These are phyloP conservation scores for Cenococcum geophilum DNA, from an alignment of 495 filamentous ascomycete genomes.

Conservation along the genomic window DNA sequence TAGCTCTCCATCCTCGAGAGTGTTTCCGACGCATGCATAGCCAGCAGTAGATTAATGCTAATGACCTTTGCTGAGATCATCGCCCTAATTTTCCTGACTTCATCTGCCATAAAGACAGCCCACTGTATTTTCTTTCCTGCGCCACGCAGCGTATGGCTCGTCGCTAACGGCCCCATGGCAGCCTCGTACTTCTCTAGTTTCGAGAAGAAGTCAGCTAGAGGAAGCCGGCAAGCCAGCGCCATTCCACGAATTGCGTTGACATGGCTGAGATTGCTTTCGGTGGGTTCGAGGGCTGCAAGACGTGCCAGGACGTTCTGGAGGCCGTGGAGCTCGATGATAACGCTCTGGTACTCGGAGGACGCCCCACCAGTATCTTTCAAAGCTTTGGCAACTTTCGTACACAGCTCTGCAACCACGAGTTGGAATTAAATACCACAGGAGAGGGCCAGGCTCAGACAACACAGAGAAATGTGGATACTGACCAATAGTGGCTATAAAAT, in stretches of 20 bases:
- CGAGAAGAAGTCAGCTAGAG: slow-evolving; percentile 28
- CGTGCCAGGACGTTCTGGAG: slow-evolving; percentile 30
- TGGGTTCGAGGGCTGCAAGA: slow-evolving; percentile 29
- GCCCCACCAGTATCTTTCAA: slow-evolving; percentile 33
- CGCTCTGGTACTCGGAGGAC: slow-evolving; percentile 32
- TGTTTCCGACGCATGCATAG: slow-evolving; percentile 27
- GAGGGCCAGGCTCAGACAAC: too few relatives aligned
- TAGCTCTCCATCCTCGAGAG: slow-evolving; percentile 12
- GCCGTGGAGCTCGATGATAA: slow-evolving; percentile 31
- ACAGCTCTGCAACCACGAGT: slow-evolving; percentile 14
- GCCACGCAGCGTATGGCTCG: slow-evolving; percentile 9
- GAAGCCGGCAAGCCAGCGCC: slow-evolving; percentile 31
- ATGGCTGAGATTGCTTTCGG: slow-evolving; percentile 29
- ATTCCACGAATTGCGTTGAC: slow-evolving; percentile 36
- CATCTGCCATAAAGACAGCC: slow-evolving; percentile 30
- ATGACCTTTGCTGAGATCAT: slow-evolving; percentile 31
- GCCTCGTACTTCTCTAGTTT: slow-evolving; percentile 32
- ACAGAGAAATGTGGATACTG: neutral
- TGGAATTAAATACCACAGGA: neutral
- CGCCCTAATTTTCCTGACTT: slow-evolving; percentile 33
- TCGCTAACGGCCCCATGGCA: neutral
- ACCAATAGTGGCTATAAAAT: slow-evolving; percentile 37
- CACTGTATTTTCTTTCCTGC: slow-evolving; percentile 30
- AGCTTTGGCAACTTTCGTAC: slow-evolving; percentile 30
- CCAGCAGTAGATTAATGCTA: slow-evolving; percentile 31